Base-by-base conservation (phyloP, 2,329 filamentous ascomycete species). In the Escovopsis weberi region DNA sequence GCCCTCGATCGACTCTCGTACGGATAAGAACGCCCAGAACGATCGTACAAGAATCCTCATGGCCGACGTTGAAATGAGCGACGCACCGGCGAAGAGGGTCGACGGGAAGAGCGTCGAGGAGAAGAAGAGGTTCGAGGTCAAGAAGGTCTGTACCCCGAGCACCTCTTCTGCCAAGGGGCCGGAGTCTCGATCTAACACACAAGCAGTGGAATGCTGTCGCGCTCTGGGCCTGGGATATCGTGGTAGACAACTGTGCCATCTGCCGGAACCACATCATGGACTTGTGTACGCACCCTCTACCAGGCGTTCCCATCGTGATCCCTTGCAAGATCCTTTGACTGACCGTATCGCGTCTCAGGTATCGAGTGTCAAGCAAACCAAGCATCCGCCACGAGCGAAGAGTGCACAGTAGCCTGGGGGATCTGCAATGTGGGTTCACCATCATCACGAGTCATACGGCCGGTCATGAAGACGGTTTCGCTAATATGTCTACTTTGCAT, bases 181-280 rank as follows among this genome's bases (percentile, higher is more conserved):
- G 5, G n/a, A 33, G 18, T 28, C 18, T 23, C 12, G 12, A 6
- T 8, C 11, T 23, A 12, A 11, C 39, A 50, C 44, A 18, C 41
- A 2, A 49, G 37, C 56, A 95, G 89, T 98, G 91, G 91, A 96
- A 96, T 56, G 91, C 91, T 0, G 91, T 98, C 41, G 88, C 91
- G 35, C 74, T 98, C 2, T 98, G 91, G 91, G 91, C 91, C 1
- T 98, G 91, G 91, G 91, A 98, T 60, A 98, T 98, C 46, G 88
- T 96, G 30, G 91, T 98, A 47, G 91, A 98, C 67, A 98, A 98
- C 74, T 98, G 91, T 61, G 91, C 91, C 55, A 98, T 98, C 60
- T 98, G 91, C 72, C 78, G 91, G 60, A 98, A 98, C 62, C 91
- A 98, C 63, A 98, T 98, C 64, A 98, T 98, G 91, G 91, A 98